phyloP scores from a whole-genome alignment of 2,329 filamentous ascomycete species.

The Aspergillus pseudoterreus region DNA sequence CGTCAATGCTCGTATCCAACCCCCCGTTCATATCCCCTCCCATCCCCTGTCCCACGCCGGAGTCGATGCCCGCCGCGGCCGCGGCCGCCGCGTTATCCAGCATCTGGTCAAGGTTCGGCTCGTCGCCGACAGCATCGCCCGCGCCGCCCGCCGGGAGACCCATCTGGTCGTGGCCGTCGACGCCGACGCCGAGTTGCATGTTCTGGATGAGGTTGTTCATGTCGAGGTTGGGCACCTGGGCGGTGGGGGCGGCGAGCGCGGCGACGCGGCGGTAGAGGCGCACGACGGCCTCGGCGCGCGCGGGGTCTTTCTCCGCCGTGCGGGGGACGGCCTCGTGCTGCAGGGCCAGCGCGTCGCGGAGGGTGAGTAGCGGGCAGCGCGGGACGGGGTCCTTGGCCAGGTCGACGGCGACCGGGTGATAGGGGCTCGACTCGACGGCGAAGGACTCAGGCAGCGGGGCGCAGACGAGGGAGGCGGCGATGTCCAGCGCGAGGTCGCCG shows the following conservation, averaged over 20 bases:
- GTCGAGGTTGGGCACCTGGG: slow-evolving; percentile 39
- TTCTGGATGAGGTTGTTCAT: slow-evolving; percentile 42
- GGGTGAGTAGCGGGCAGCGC: slow-evolving; percentile 34
- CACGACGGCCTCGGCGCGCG: slow-evolving; percentile 43
- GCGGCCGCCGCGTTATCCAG: slow-evolving; percentile 36
- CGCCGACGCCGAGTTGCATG: slow-evolving; percentile 38
- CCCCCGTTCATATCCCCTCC: slow-evolving; percentile 19
- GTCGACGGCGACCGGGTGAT: slow-evolving; percentile 23
- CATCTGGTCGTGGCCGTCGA: slow-evolving; percentile 31
- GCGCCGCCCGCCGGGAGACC: slow-evolving; percentile 21
- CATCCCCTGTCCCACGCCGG: slow-evolving; percentile 22
- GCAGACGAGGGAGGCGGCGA: slow-evolving; percentile 42
- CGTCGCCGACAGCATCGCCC: slow-evolving; percentile 21
- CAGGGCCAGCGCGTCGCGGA: slow-evolving; percentile 39
- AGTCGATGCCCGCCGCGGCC: slow-evolving; percentile 31
- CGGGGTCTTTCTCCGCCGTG: slow-evolving; percentile 41
- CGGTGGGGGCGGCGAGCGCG: slow-evolving; percentile 33
- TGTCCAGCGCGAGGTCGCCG: slow-evolving; percentile 42
- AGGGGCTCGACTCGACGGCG: slow-evolving; percentile 33
- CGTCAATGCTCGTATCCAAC: slow-evolving; percentile 39
- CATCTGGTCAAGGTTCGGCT: slow-evolving; percentile 37
- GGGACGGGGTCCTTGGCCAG: slow-evolving; percentile 27
- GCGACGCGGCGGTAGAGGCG: slow-evolving; percentile 45
- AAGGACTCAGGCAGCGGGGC: slow-evolving; percentile 39
- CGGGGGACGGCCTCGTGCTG: slow-evolving; percentile 38